Percentiles rank a stretch among this genome's conserved stretches.
Conservation (phyloP, 2,329 filamentous ascomycete genomes). For the Colletotrichum sp. region DNA sequence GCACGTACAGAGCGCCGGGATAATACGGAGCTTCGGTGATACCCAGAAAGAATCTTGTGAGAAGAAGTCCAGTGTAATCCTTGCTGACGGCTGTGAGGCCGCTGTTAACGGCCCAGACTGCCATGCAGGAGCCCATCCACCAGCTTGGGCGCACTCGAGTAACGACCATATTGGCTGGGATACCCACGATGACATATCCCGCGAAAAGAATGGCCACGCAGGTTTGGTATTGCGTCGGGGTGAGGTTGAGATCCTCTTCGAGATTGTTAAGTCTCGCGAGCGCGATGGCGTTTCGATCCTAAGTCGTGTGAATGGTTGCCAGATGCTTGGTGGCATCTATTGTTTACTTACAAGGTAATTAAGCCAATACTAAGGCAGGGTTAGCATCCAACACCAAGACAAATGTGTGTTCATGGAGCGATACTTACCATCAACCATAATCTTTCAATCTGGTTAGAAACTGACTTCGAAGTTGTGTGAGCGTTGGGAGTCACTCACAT, state of each 20-base stretch:
- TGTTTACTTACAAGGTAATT: constrained; percentile 39
- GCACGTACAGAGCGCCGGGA: constrained; percentile 28
- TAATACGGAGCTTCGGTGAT: constrained; percentile 33
- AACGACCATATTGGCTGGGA: constrained; percentile 23
- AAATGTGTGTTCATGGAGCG: fast-evolving
- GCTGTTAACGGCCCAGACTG: constrained; percentile 29
- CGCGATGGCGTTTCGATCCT: constrained; percentile 58
- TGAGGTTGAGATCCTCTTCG: constrained; percentile 54
- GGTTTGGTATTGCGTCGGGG: constrained; percentile 27
- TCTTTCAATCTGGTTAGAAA: neutral
- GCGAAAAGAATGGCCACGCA: constrained; percentile 21
- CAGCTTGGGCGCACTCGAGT: constrained; percentile 11
- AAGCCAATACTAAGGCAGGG: neutral
- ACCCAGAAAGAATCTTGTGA: constrained; percentile 29
- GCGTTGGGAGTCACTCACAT: neutral
- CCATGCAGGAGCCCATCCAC: constrained; percentile 19
- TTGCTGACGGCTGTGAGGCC: constrained; percentile 29
- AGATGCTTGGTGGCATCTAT: fast-evolving
- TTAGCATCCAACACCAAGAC: neutral
- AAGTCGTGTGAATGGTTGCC: neutral
- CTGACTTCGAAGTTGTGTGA: neutral
- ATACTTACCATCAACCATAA: neutral
- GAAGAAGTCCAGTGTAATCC: constrained; percentile 26
- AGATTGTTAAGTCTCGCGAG: constrained; percentile 59
- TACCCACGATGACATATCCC: constrained; percentile 32